Percentiles rank a stretch among this genome's conserved stretches.
phyloP scores from a whole-genome alignment of 768 basidiomycete species.

The Amyloporia xantha region DNA sequence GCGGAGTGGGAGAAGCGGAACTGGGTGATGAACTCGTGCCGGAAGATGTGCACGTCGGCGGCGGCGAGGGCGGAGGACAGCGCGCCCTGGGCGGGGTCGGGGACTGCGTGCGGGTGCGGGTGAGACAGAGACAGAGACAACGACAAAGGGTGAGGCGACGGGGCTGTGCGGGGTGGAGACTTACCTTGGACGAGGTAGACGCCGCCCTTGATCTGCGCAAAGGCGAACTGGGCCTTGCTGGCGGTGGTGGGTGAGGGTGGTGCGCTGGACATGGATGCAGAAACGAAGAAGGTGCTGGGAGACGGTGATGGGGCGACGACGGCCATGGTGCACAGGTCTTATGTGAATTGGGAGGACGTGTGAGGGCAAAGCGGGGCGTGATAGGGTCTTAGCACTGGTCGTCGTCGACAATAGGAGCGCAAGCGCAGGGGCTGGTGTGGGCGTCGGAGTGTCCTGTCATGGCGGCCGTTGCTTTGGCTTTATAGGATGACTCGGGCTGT shows the following conservation, averaged over 20 bases:
- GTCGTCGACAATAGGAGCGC: not conserved
- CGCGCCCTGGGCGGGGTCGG: conserved; percentile 9
- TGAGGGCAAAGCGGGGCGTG: not conserved
- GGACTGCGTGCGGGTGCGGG: not conserved
- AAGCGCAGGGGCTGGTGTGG: not conserved
- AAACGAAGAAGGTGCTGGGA: not conserved
- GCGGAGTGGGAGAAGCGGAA: conserved; percentile 32
- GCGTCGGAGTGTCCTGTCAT: no score
- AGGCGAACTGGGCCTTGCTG: conserved; percentile 16
- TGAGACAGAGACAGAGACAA: not conserved
- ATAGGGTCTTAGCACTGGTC: not conserved
- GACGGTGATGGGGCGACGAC: not conserved
- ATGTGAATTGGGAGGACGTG: not conserved
- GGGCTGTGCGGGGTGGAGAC: not conserved
- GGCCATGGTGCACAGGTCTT: not conserved
- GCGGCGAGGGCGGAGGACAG: conserved; percentile 24
- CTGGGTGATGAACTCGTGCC: conserved; percentile 34
- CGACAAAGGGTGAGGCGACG: not conserved
- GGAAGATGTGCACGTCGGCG: conserved; percentile 27
- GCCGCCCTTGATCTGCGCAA: conserved; percentile 22
- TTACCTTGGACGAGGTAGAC: conserved; percentile 24
- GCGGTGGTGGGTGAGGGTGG: not conserved
- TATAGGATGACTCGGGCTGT: not conserved
- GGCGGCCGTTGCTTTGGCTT: not conserved
- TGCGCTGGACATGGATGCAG: not conserved